Evolutionary conservation across 2,329 filamentous ascomycete genomes (phyloP).

Genomic region (Colletotrichum tofieldiae): DNA sequence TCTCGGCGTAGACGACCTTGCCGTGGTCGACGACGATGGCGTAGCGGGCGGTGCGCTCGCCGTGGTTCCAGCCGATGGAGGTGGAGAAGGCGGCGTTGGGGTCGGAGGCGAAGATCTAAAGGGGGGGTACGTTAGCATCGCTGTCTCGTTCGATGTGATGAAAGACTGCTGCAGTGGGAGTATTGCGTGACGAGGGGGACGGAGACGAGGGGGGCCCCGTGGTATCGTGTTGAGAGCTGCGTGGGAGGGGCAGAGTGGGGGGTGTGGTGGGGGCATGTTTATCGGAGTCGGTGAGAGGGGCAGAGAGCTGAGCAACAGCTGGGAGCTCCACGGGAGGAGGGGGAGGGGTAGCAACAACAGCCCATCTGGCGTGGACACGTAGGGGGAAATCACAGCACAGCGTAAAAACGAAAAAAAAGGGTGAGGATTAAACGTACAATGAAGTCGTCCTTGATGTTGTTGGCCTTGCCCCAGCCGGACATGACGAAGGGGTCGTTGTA

Average conservation of each 20-base stretch:
- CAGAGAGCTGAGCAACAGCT: neutral
- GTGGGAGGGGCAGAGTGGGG: conserved; percentile 36
- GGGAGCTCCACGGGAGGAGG: conserved; percentile 25
- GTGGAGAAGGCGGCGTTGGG: conserved; percentile 79
- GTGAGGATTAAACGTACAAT: conserved; percentile 59
- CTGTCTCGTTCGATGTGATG: neutral
- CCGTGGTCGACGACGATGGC: conserved; percentile 87
- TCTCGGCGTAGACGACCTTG: conserved; percentile 86
- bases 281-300: conserved; percentile 40
- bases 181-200: conserved; percentile 17
- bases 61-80: conserved; percentile 82
- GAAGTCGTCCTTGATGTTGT: conserved; percentile 79
- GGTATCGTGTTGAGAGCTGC: conserved; percentile 24
- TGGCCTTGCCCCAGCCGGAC: conserved; percentile 92
- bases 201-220: neutral
- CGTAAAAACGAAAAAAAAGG: neutral
- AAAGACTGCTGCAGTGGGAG: neutral
- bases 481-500: conserved; percentile 91
- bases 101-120: conserved; percentile 83
- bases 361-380: neutral
- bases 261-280: conserved; percentile 7
- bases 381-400: neutral
- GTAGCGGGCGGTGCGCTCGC: conserved; percentile 83
- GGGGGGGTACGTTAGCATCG: conserved; percentile 27
- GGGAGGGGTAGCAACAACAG: neutral